Evolutionary conservation across 352 stramenopile species (phyloP), one percentile per base, ranked within the genome.

Genomic region (Peronosclerospora sorghi): DNA sequence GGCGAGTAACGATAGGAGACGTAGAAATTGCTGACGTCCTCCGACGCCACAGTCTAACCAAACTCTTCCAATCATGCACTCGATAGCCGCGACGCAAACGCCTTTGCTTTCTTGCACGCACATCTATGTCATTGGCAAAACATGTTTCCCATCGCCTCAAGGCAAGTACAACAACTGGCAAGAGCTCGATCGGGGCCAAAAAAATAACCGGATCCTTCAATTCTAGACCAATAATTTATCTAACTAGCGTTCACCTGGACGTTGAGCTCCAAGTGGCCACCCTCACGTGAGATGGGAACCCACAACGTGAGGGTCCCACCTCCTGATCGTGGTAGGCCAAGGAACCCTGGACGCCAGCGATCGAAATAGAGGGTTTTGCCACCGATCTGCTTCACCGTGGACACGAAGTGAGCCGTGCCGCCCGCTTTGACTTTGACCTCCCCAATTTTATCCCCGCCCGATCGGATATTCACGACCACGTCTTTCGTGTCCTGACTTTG

Each of bases 331-430:
- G 68, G 64, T 20, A 82, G 42, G 32, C 67, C 63, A 3, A 79
- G 49, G 27, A 77, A 51, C 10, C 54, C 65, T 5, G 58, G 45
- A 1, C 72, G 67, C 64, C 65, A 78, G 32, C 67, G 67, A 46
- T 77, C 67, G 45, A 82, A 21, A 49, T 80, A 82, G 34, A 82
- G 18, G 2, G 68, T 84, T 53, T 82, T 84, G 21, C 68, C 60
- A 15, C 65, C 42, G 12, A 75, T 38, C 0, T 27, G 34, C 2
- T 41, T 37, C 20, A 65, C 53, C 0, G 17, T 58, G 23, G 56
- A 59, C 8, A 39, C 62, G 54, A 54, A 75, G 1, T 36, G 38
- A 21, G 50, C 61, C 1, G 32, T 73, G 9, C 28, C 17, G 7
- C 59, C 61, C 15, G 47, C 54, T 26, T 55, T 41, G 7, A 75